A percentile compares a stretch with the other conserved stretches of the same genome.
Conservation (phyloP, 345 rosid species). For the Garcia nutans region DNA sequence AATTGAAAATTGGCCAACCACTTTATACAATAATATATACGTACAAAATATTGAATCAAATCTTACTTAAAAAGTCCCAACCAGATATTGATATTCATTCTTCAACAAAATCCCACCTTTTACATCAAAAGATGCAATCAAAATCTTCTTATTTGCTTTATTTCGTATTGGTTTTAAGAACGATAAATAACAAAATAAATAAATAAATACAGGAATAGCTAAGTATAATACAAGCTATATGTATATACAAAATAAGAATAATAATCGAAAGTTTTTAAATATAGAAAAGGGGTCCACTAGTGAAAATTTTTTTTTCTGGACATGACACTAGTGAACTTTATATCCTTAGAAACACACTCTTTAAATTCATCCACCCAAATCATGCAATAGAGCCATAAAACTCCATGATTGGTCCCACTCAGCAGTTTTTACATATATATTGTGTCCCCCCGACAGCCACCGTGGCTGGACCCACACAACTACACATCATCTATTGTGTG, state of each 20-base stretch:
- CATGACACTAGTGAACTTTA: conserved; percentile 17
- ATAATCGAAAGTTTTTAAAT: conserved; percentile 10
- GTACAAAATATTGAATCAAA: conserved; percentile 30
- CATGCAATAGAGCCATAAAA: conserved; percentile 22
- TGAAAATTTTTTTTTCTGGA: too few relatives aligned
- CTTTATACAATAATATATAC: conserved; percentile 26
- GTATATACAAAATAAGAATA: not conserved
- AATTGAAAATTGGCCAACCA: conserved; percentile 37
- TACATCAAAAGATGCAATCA: conserved; percentile 37
- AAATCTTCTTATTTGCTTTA: conserved; percentile 22
- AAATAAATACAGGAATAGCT: too few relatives aligned
- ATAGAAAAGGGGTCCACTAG: conserved; percentile 22
- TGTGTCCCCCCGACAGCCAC: conserved; percentile 47
- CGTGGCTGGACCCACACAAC: conserved; percentile 45
- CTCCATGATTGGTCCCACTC: conserved; percentile 39
- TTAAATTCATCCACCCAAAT: conserved; percentile 22
- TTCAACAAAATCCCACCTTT: conserved; percentile 31
- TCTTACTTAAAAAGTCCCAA: conserved; percentile 43
- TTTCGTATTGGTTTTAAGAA: too few relatives aligned
- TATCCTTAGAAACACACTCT: conserved; percentile 1
- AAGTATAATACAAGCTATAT: not conserved
- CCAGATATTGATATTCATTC: conserved; percentile 11
- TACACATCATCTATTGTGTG: conserved; percentile 49
- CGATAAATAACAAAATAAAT: too few relatives aligned
- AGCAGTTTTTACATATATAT: conserved; percentile 18